Conservation (phyloP, 1,284 basidiomycete genomes). For the Bondarzewia mesenterica region DNA sequence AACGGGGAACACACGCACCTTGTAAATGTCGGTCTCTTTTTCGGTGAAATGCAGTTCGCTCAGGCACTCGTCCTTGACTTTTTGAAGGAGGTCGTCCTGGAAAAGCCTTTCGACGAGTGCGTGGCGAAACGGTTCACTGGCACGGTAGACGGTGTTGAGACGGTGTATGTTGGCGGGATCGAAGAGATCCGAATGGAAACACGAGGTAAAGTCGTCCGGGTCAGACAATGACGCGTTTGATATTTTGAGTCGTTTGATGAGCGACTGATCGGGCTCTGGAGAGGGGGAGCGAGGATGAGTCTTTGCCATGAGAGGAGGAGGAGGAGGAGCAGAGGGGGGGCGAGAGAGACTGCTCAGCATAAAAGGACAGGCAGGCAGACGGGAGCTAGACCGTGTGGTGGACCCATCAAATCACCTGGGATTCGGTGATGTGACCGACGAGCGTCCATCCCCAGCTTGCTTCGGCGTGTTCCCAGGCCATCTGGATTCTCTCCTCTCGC, state of each 20-base stretch:
- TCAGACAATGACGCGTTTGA: background rate
- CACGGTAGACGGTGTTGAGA: conserved; percentile 48
- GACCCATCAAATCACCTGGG: too few species aligned
- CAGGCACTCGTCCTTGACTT: conserved; percentile 78
- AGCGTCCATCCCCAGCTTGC: too few species aligned
- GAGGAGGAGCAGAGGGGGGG: background rate
- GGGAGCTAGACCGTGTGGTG: too few species aligned
- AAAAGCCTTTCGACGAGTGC: conserved; percentile 79
- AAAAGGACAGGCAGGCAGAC: too few species aligned
- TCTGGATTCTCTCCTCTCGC: too few species aligned
- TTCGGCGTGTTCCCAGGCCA: too few species aligned
- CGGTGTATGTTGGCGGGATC: conserved; percentile 44
- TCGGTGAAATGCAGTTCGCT: conserved; percentile 86
- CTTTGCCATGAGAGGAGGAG: conserved; percentile 14
- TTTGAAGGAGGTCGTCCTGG: conserved; percentile 71
- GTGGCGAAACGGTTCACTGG: conserved; percentile 76
- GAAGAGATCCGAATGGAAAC: conserved; percentile 51
- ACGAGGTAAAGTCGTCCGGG: conserved; percentile 24
- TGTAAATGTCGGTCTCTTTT: conserved; percentile 99
- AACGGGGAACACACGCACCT: conserved; percentile 40
- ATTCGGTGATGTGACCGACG: too few species aligned
- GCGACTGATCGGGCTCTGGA: conserved; percentile 14
- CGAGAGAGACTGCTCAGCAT: too few species aligned
- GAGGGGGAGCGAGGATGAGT: conserved; percentile 24
- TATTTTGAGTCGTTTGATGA: background rate